Conservation (phyloP, 2,329 filamentous ascomycete species). For the Zopfia rhizophila region DNA sequence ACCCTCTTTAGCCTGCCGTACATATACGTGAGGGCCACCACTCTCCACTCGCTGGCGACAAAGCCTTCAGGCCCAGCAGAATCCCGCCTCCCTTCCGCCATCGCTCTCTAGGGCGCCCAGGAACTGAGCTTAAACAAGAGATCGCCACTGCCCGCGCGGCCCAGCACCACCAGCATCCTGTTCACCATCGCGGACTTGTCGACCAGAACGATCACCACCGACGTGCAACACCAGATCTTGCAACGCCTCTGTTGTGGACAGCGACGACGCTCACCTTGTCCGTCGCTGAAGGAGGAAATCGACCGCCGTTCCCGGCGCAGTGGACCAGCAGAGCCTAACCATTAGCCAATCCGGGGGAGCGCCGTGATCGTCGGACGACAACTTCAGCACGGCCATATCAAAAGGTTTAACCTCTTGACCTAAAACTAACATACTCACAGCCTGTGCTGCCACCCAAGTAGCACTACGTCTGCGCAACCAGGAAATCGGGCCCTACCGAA, state of each 20-base stretch:
- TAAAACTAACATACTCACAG: constrained; percentile 47
- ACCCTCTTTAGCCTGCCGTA: constrained; percentile 52
- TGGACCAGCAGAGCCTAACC: constrained; percentile 33
- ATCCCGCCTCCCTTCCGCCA: constrained; percentile 59
- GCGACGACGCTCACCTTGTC: constrained; percentile 30
- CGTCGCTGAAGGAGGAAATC: constrained; percentile 35
- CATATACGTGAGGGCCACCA: constrained; percentile 55
- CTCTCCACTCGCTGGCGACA: constrained; percentile 52
- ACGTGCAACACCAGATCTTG: constrained; percentile 49
- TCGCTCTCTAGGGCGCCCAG: constrained; percentile 56
- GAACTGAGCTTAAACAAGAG: constrained; percentile 60
- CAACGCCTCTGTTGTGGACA: constrained; percentile 36
- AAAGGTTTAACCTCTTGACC: constrained; percentile 43
- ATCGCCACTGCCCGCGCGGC: constrained; percentile 56
- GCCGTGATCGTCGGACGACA: constrained; percentile 34
- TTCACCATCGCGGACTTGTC: constrained; percentile 22
- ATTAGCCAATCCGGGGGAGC: constrained; percentile 37
- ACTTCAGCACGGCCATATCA: constrained; percentile 43
- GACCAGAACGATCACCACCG: constrained; percentile 27
- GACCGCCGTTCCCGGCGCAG: constrained; percentile 34
- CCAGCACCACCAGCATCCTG: constrained; percentile 46
- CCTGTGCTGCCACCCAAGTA: constrained; percentile 51
- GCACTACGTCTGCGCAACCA: constrained; percentile 61
- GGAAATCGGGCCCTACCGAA: constrained; percentile 55
- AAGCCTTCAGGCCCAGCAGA: constrained; percentile 52